Percentiles rank a stretch among this genome's conserved stretches.
Evolutionary conservation across 2,329 filamentous ascomycete species (phyloP).

Genomic region (Hypoxylon sp.): DNA sequence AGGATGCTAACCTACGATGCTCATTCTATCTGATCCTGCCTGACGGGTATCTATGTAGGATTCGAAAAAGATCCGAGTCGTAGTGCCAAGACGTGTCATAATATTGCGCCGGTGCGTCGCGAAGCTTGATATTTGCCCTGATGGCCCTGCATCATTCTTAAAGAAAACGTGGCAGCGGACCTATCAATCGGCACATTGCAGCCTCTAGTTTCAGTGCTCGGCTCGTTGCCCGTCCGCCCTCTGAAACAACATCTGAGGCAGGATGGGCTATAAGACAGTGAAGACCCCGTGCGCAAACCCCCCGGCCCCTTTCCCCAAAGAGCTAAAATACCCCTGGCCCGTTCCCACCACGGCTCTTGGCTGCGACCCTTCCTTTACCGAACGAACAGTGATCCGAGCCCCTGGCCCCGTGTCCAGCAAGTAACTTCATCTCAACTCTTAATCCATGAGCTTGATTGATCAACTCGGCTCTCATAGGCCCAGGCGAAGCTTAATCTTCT

Average conservation of each 20-base stretch:
- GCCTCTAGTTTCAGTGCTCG: constrained; percentile 49
- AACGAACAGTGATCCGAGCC: constrained; percentile 32
- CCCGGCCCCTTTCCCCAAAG: constrained; percentile 23
- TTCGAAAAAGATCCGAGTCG: constrained; percentile 23
- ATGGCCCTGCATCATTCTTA: constrained; percentile 16
- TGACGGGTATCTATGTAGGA: constrained; percentile 23
- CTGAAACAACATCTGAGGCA: constrained; percentile 51
- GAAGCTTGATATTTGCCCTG: constrained; percentile 27
- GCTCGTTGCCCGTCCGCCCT: constrained; percentile 46
- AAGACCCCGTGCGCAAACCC: constrained; percentile 32
- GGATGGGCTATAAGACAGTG: constrained; percentile 23
- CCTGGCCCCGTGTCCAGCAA: constrained; percentile 20
- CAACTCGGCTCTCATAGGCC: constrained; percentile 34
- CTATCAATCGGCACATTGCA: constrained; percentile 42
- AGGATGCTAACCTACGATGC: constrained; percentile 6
- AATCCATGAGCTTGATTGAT: constrained; percentile 30
- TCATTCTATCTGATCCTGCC: constrained; percentile 15
- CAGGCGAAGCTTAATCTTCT: constrained; percentile 24
- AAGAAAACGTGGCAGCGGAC: constrained; percentile 26
- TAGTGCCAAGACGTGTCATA: constrained; percentile 36
- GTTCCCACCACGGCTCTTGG: constrained; percentile 32
- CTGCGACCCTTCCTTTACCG: constrained; percentile 38
- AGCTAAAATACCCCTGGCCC: constrained; percentile 24
- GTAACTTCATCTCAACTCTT: constrained; percentile 43
- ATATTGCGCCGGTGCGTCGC: constrained; percentile 29